These are phyloP conservation scores for Udeniomyces megalosporus DNA, from an alignment of 768 basidiomycete species.

Conservation along the genomic window DNA sequence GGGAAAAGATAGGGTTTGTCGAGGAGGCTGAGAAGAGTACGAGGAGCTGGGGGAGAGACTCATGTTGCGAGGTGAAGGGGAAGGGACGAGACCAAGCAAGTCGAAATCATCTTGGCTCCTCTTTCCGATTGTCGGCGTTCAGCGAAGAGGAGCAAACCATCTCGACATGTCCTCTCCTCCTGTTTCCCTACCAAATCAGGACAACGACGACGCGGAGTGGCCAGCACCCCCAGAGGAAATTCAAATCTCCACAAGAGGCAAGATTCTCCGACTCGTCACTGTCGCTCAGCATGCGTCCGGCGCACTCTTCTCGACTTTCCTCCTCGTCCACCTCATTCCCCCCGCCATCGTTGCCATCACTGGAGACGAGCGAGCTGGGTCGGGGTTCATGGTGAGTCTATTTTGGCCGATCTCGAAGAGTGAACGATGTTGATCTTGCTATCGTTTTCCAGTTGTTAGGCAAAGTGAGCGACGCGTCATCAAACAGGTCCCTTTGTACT, in stretches of 20 bases:
- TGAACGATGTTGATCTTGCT: no score
- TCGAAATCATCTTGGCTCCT: no score
- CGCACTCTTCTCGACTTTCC: neutral
- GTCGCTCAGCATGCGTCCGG: neutral
- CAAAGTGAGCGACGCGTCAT: no score
- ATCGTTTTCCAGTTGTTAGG: no score
- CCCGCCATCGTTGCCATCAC: neutral
- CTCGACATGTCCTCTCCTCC: no score
- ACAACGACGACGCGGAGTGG: neutral
- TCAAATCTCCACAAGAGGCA: neutral
- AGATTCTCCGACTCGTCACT: neutral
- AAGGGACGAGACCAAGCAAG: no score
- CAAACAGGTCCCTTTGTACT: no score
- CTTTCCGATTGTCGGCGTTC: no score
- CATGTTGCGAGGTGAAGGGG: neutral
- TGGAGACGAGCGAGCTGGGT: neutral
- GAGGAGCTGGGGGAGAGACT: neutral
- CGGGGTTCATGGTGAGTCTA: constrained; percentile 1
- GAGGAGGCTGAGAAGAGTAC: neutral
- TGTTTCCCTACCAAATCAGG: no score
- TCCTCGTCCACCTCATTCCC: neutral
- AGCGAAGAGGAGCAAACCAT: no score
- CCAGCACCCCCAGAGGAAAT: neutral
- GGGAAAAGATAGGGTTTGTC: neutral
- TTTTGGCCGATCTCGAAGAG: no score